Conservation (phyloP, 192 early-diverging fungal species). For the Oehlia diaphana region DNA sequence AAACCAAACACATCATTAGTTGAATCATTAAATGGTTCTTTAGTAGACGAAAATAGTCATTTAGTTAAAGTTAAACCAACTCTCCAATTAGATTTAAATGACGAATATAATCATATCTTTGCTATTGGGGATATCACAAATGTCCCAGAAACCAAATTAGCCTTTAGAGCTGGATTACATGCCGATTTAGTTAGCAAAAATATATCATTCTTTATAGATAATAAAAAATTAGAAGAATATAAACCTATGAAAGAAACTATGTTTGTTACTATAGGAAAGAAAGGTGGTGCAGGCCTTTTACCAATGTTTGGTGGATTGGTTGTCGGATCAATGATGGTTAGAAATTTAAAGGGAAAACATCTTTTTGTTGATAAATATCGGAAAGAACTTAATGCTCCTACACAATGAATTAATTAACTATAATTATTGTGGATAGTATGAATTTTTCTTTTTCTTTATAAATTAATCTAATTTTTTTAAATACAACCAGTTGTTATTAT, state of each 20-base stretch:
- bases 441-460: background rate
- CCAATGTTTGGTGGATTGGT: conserved; percentile 13
- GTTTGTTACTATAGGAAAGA: conserved; percentile 33
- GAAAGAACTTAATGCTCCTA: background rate
- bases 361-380: conserved; percentile 16
- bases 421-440: background rate
- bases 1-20: conserved; percentile 22
- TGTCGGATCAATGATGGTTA: background rate
- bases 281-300: conserved; percentile 5
- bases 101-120: conserved; percentile 39
- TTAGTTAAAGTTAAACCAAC: conserved; percentile 41
- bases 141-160: conserved; percentile 46
- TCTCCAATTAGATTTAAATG: conserved; percentile 39
- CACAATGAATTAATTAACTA: background rate
- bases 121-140: conserved; percentile 48
- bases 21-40: conserved; percentile 10
- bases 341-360: conserved; percentile 15
- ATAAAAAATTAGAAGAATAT: conserved; percentile 37
- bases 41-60: background rate
- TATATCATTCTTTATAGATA: conserved; percentile 39
- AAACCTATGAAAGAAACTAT: conserved; percentile 28
- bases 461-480: no score
- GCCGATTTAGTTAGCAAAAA: conserved; percentile 42
- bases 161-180: conserved; percentile 42
- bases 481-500: no score